Evolutionary conservation across 768 basidiomycete genomes (phyloP).

Genomic region (Termitomyces sp.): DNA sequence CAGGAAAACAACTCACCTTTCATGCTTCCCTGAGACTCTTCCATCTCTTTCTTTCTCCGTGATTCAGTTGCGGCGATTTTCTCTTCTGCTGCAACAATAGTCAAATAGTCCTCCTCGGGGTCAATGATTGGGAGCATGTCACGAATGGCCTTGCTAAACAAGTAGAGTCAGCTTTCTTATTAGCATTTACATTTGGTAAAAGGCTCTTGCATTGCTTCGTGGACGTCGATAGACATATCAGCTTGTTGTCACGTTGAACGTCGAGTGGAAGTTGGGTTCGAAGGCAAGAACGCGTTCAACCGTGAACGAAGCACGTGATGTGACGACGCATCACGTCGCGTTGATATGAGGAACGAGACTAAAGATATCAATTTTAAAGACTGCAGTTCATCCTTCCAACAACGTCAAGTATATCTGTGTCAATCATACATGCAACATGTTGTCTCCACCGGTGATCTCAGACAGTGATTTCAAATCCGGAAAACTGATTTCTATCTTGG

Average conservation of each 20-base stretch:
- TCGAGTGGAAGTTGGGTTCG: too few relatives aligned
- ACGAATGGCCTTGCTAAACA: constrained; percentile 54
- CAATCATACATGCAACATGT: background rate
- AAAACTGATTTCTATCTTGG: background rate
- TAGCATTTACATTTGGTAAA: background rate
- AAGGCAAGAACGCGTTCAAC: background rate
- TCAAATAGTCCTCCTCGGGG: constrained; percentile 73
- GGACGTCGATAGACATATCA: constrained; percentile 34
- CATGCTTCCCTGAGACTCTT: constrained; percentile 58
- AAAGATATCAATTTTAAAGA: background rate
- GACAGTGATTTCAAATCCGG: too few relatives aligned
- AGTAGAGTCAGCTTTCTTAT: background rate
- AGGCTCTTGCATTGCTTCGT: constrained; percentile 39
- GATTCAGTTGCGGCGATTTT: constrained; percentile 54
- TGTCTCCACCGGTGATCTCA: too few relatives aligned
- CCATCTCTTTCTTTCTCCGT: constrained; percentile 58
- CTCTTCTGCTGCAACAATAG: constrained; percentile 70
- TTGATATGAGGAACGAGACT: too few relatives aligned
- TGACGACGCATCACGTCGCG: constrained; percentile 1
- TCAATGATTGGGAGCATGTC: constrained; percentile 72
- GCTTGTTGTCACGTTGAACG: too few relatives aligned
- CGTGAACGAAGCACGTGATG: constrained; percentile 3
- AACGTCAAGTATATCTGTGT: too few relatives aligned
- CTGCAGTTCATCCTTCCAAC: too few relatives aligned
- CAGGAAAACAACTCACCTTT: constrained; percentile 39